These are phyloP conservation scores for Citropsis articulata DNA, from an alignment of 345 rosid genomes.

Conservation along the genomic window DNA sequence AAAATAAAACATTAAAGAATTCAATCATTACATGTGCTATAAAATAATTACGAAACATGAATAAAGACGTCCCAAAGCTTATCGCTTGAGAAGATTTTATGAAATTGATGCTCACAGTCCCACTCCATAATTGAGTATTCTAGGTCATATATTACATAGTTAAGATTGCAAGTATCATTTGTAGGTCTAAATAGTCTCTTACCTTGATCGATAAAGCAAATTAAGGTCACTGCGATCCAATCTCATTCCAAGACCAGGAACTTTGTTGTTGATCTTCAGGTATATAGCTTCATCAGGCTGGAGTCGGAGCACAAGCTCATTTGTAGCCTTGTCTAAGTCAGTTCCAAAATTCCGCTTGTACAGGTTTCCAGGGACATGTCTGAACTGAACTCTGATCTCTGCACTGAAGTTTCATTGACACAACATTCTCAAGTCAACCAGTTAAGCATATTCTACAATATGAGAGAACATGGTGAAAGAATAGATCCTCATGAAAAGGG, in stretches of 20 bases:
- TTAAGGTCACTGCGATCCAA: conserved; percentile 84
- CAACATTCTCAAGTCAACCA: neutral
- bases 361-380: conserved; percentile 77
- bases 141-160: neutral
- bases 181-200: neutral
- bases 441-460: neutral
- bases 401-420: conserved; percentile 44
- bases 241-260: conserved; percentile 96
- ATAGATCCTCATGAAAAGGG: neutral
- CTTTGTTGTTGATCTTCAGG: conserved; percentile 90
- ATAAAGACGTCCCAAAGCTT: neutral
- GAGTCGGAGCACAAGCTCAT: conserved; percentile 33
- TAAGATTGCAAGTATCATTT: neutral
- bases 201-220: conserved; percentile 72
- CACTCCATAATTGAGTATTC: neutral
- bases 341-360: conserved; percentile 62
- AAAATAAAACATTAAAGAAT: neutral
- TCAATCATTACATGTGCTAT: neutral
- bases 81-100: neutral
- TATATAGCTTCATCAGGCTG: conserved; percentile 98
- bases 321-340: neutral
- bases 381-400: conserved; percentile 73
- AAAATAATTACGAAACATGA: neutral
- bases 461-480: neutral
- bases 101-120: neutral